Conservation (phyloP, 108 stramenopile genomes). For the Hondaea fermentalgiana region DNA sequence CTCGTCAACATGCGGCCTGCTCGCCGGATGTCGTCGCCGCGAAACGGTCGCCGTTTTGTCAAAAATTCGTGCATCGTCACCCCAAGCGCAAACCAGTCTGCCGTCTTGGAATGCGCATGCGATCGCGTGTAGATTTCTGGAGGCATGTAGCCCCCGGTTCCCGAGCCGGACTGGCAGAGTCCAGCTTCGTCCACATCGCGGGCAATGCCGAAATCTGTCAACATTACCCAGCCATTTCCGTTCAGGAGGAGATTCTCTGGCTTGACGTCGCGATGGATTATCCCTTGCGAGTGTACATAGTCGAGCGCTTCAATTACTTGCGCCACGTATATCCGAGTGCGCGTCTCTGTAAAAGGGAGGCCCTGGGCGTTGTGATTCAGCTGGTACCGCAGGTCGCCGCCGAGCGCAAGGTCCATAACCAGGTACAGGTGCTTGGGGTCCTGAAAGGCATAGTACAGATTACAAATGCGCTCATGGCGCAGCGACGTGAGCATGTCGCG, state of each 20-base stretch:
- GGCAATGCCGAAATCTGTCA: slow-evolving; percentile 37
- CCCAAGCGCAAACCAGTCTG: slow-evolving; percentile 1
- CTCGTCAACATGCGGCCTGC: background rate
- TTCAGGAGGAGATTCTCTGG: slow-evolving; percentile 39
- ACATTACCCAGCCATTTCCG: slow-evolving; percentile 30
- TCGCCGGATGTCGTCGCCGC: background rate
- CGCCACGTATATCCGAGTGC: background rate
- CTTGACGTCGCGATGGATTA: slow-evolving; percentile 41
- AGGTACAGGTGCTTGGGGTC: slow-evolving; percentile 19
- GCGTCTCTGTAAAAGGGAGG: background rate
- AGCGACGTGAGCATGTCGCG: slow-evolving; percentile 6
- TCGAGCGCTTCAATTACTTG: slow-evolving; percentile 22
- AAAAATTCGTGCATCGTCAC: background rate
- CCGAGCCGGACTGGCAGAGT: background rate
- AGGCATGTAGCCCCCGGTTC: background rate
- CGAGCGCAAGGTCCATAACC: slow-evolving; percentile 20
- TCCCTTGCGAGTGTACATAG: slow-evolving; percentile 22
- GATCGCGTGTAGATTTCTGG: background rate
- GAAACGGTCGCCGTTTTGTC: background rate
- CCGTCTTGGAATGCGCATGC: background rate
- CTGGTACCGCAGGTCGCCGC: slow-evolving; percentile 24
- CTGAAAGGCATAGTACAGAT: slow-evolving; percentile 25
- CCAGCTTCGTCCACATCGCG: slow-evolving; percentile 28
- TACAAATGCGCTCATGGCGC: background rate
- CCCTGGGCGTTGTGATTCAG: background rate